A percentile compares a stretch with the other conserved stretches of the same genome.
phyloP scores from a whole-genome alignment of 208 protist genomes.

The Wallacemonas sp. region DNA sequence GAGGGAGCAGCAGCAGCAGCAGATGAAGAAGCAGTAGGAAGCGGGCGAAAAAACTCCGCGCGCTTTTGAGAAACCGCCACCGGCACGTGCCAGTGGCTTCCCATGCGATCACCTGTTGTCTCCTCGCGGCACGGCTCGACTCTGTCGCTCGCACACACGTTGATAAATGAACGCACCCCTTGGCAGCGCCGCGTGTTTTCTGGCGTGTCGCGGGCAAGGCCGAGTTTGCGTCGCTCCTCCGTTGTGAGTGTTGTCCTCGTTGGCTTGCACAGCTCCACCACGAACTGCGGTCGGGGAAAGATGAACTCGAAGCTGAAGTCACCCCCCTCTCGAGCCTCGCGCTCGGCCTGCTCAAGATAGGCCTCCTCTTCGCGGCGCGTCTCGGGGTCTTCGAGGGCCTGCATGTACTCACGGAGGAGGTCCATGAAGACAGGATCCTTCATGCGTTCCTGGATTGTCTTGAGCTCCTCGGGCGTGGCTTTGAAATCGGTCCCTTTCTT shows the following conservation, averaged over 20 bases:
- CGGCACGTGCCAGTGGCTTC: slow-evolving; percentile 89
- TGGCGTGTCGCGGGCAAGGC: neutral
- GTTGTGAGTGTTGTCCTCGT: slow-evolving; percentile 28
- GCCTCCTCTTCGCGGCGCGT: slow-evolving; percentile 87
- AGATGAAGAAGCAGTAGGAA: neutral
- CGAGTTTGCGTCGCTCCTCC: slow-evolving; percentile 17
- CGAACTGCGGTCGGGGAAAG: slow-evolving; percentile 77
- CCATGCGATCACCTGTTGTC: slow-evolving; percentile 48
- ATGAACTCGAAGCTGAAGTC: slow-evolving; percentile 93
- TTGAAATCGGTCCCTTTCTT: slow-evolving; percentile 37
- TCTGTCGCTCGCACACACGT: slow-evolving; percentile 84
- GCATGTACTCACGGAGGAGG: slow-evolving; percentile 90
- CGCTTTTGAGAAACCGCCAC: slow-evolving; percentile 79
- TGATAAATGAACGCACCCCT: slow-evolving; percentile 50
- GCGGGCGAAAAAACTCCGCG: slow-evolving; percentile 50
- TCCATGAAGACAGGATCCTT: slow-evolving; percentile 89
- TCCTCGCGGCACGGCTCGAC: slow-evolving; percentile 77
- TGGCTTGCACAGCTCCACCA: slow-evolving; percentile 80
- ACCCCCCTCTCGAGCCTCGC: slow-evolving; percentile 75
- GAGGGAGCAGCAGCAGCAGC: slow-evolving; percentile 8
- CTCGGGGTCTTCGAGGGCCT: slow-evolving; percentile 82
- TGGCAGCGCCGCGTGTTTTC: slow-evolving; percentile 8
- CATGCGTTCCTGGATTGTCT: slow-evolving; percentile 80
- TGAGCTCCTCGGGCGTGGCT: slow-evolving; percentile 77
- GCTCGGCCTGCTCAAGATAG: slow-evolving; percentile 87